Conservation (phyloP, 1,284 basidiomycete species). For the Ganoderma leucocontextum region DNA sequence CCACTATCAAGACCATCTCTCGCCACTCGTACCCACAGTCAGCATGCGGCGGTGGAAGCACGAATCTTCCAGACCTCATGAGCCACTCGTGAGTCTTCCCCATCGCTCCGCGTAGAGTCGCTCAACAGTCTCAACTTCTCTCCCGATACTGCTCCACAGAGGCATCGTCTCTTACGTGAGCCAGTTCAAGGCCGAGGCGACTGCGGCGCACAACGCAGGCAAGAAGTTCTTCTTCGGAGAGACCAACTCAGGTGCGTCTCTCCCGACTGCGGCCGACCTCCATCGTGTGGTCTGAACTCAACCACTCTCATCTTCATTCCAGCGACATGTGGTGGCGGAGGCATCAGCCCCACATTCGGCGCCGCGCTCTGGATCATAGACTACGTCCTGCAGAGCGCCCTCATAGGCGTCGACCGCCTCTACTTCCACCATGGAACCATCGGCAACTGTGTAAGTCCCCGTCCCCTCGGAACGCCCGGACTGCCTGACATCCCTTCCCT, state of each 20-base stretch:
- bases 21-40: slow-evolving; percentile 56
- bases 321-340: slow-evolving; percentile 55
- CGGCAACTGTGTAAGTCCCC: slow-evolving; percentile 47
- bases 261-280: background rate
- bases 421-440: slow-evolving; percentile 58
- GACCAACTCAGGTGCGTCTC: slow-evolving; percentile 50
- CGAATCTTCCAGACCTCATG: slow-evolving; percentile 50
- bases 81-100: slow-evolving; percentile 47
- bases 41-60: slow-evolving; percentile 51
- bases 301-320: background rate
- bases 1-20: slow-evolving; percentile 48
- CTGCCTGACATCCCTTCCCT: background rate
- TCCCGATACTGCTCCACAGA: slow-evolving; percentile 27
- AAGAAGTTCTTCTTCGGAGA: slow-evolving; percentile 53
- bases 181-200: slow-evolving; percentile 48
- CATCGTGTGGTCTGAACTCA: background rate
- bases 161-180: slow-evolving; percentile 49
- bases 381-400: slow-evolving; percentile 52
- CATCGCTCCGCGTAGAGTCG: background rate
- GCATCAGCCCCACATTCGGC: slow-evolving; percentile 53
- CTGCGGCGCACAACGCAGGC: slow-evolving; percentile 45
- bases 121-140: background rate
- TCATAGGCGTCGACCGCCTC: slow-evolving; percentile 49
- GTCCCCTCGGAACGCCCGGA: background rate
- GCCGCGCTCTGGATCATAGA: slow-evolving; percentile 56